These are phyloP conservation scores for Paecilomyces sp. DNA, from an alignment of 2,329 filamentous ascomycete species.

Conservation along the genomic window DNA sequence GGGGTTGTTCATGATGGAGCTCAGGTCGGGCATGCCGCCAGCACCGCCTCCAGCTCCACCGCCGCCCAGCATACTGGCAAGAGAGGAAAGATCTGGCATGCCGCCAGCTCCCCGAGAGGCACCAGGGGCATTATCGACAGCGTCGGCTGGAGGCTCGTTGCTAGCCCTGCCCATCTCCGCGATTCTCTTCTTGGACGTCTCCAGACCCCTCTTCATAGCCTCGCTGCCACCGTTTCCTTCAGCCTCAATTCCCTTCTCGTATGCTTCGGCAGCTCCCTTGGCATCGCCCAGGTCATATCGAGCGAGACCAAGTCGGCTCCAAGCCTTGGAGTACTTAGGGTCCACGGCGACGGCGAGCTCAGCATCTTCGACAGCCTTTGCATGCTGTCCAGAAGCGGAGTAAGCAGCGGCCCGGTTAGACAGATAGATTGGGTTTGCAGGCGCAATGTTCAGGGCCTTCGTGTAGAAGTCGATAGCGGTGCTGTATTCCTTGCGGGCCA, in stretches of 20 bases:
- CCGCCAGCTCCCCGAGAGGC: constrained; percentile 48
- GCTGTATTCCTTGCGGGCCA: constrained; percentile 87
- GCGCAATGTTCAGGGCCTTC: constrained; percentile 71
- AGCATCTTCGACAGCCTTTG: constrained; percentile 76
- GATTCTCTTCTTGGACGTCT: constrained; percentile 83
- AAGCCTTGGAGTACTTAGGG: constrained; percentile 93
- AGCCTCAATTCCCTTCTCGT: constrained; percentile 83
- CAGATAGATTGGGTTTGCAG: constrained; percentile 89
- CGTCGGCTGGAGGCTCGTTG: constrained; percentile 43
- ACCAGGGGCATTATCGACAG: constrained; percentile 44
- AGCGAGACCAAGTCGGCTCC: constrained; percentile 87
- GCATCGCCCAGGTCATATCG: constrained; percentile 87
- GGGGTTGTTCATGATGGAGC: constrained; percentile 88
- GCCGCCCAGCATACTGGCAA: constrained; percentile 66
- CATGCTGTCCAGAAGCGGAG: constrained; percentile 76
- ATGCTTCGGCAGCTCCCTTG: constrained; percentile 88
- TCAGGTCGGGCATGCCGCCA: constrained; percentile 77
- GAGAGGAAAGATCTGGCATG: constrained; percentile 62
- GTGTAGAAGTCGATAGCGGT: constrained; percentile 81
- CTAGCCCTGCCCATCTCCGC: constrained; percentile 65
- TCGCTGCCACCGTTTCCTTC: constrained; percentile 93
- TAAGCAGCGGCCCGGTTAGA: constrained; percentile 95
- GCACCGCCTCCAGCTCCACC: constrained; percentile 48
- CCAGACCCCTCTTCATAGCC: constrained; percentile 93
- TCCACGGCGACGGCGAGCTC: constrained; percentile 84